Evolutionary conservation across 139 green algal species (phyloP).

Genomic region (Parachlorella kessleri): DNA sequence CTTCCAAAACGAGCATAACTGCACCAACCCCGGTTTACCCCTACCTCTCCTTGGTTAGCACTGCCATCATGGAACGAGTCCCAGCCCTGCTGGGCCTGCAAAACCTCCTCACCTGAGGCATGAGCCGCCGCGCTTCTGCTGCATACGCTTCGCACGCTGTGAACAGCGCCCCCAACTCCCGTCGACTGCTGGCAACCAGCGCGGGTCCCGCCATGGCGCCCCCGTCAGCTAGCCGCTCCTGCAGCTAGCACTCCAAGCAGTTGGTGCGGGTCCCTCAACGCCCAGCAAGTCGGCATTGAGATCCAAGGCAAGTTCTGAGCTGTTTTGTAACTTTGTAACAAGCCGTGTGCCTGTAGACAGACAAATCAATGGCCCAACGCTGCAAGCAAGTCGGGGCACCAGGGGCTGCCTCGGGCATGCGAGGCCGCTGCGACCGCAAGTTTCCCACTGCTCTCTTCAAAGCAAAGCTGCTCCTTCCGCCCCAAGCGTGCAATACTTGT

Average conservation of each 20-base stretch:
- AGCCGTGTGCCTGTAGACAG: neutral
- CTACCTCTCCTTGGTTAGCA: too few relatives aligned
- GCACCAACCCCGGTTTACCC: too few relatives aligned
- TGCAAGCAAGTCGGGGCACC: too few relatives aligned
- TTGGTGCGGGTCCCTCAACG: too few relatives aligned
- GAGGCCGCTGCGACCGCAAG: neutral
- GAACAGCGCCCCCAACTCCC: constrained; percentile 28
- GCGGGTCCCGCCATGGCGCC: constrained; percentile 4
- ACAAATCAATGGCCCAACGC: too few relatives aligned
- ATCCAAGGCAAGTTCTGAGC: too few relatives aligned
- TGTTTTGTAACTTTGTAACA: neutral
- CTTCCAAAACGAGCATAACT: too few relatives aligned
- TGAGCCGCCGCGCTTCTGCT: constrained; percentile 11
- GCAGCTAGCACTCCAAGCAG: too few relatives aligned
- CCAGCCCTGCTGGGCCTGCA: neutral
- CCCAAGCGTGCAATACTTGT: neutral
- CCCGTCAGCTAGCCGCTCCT: constrained; percentile 25
- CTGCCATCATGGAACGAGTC: neutral
- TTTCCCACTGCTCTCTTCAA: constrained; percentile 11
- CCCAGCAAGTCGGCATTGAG: too few relatives aligned
- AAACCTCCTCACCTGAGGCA: neutral
- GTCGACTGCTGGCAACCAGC: constrained; percentile 13
- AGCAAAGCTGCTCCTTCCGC: neutral
- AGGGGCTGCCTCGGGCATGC: neutral
- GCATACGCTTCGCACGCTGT: constrained; percentile 41